Evolutionary conservation across 1,284 basidiomycete species (phyloP).

Genomic region (Sporisorium sorghi): DNA sequence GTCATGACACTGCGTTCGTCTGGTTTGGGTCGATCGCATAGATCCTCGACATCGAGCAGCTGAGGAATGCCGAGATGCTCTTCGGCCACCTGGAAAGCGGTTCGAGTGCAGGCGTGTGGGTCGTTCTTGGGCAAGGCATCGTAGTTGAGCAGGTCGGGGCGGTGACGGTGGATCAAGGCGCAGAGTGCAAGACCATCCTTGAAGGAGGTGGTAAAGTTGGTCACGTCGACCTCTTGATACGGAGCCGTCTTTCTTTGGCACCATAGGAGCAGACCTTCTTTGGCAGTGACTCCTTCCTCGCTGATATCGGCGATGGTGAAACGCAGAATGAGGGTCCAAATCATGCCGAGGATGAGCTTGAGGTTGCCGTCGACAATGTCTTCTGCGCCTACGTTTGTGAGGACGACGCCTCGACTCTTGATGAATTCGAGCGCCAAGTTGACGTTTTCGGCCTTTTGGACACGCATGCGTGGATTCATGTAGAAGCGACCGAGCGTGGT

Average conservation of each 20-base stretch:
- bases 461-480: conserved; percentile 85
- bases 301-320: conserved; percentile 99
- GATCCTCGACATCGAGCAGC: conserved; percentile 93
- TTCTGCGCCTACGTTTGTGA: conserved; percentile 97
- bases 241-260: conserved; percentile 94
- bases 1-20: conserved; percentile 97
- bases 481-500: conserved; percentile 91
- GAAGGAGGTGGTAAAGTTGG: conserved; percentile 93
- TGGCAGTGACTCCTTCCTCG: conserved; percentile 95
- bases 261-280: conserved; percentile 93
- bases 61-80: conserved; percentile 73
- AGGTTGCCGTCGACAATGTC: conserved; percentile 98
- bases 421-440: conserved; percentile 96
- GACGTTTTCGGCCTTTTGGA: conserved; percentile 98
- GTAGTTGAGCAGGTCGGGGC: conserved; percentile 92
- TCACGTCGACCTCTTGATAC: conserved; percentile 90
- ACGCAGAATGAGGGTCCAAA: conserved; percentile 89
- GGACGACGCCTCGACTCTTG: conserved; percentile 89
- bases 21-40: conserved; percentile 87
- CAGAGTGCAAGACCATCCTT: conserved; percentile 94
- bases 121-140: conserved; percentile 79
- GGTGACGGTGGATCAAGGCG: conserved; percentile 94
- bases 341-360: conserved; percentile 97
- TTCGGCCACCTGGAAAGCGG: conserved; percentile 41
- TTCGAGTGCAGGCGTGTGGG: conserved; percentile 54